Evolutionary conservation across 2,329 filamentous ascomycete species (phyloP), one percentile per base, ranked within the genome.

Genomic region (Aureobasidium namibiae): DNA sequence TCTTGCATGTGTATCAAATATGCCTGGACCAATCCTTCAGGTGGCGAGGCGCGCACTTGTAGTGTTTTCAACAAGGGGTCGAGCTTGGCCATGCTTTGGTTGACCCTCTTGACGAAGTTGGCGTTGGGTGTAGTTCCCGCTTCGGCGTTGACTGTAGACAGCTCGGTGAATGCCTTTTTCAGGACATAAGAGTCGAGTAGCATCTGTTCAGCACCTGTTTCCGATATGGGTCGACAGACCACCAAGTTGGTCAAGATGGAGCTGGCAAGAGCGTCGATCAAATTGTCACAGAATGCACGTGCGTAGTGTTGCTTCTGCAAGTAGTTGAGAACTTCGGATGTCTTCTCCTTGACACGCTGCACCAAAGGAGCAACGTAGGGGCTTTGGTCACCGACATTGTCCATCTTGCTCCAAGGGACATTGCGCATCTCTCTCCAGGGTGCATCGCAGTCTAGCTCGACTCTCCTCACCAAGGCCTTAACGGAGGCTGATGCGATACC

Each of bases 341-440:
- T 82, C 63, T 85, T 86, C 4, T 80, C 77, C 68, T 91, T 89
- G 61, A 95, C 81, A 60, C 85, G 83, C 54, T 81, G 82, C 48
- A 96, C 75, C 2, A 99, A 78, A 71, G 95, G 90, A 9, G 85
- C 83, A 26, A 97, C 90, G 67, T 96, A 99, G 0, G 88, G 86
- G 73, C 91, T 96, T 69, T 96, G 91, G 71, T 99, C 94, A 45
- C 90, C 90, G 4, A 96, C 94, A 61, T 82, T 88, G 66, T 97
- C 94, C 79, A 99, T 89, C 64, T 88, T 91, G 72, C 87, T 89
- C 94, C 94, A 99, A 50, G 92, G 89, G 0, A 88, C 95, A 69
- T 96, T 96, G 63, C 87, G 88, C 94, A 99, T 99, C 76, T 97
- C 94, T 60, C 92, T 84, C 94, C 92, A 99, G 16, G 87, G 86